These are phyloP conservation scores for Glycine soja DNA, from an alignment of 306 rosid species.

Conservation along the genomic window DNA sequence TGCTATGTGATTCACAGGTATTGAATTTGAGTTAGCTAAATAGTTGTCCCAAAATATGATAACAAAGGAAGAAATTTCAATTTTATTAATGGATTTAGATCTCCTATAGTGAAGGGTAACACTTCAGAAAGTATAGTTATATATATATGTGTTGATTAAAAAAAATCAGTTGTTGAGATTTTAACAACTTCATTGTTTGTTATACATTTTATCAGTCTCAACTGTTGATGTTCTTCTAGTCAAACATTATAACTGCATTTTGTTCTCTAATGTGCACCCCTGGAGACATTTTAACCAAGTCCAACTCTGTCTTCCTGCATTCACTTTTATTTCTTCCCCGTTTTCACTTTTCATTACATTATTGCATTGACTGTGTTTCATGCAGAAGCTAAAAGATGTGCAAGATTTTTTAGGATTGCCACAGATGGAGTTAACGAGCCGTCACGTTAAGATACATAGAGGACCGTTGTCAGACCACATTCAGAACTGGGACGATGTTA, in stretches of 20 bases:
- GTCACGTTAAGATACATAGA: constrained; percentile 84
- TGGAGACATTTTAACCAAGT: background rate
- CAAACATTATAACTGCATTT: background rate
- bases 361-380: no score
- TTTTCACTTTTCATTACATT: background rate
- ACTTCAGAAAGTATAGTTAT: background rate
- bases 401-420: constrained; percentile 78
- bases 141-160: background rate
- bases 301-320: constrained; percentile 10
- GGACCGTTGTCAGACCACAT: constrained; percentile 77
- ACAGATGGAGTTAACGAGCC: constrained; percentile 68
- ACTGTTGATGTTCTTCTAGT: background rate
- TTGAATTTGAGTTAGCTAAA: constrained; percentile 25
- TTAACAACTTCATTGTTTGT: background rate
- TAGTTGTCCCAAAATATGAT: background rate
- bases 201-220: background rate
- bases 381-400: constrained; percentile 82
- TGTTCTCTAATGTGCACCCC: background rate
- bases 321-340: background rate
- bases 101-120: background rate
- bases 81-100: background rate
- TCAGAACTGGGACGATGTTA: constrained; percentile 88
- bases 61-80: background rate
- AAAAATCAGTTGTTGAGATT: background rate
- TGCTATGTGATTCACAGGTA: background rate